Evolutionary conservation across 306 rosid genomes (phyloP), one percentile per base, ranked within the genome.

Genomic region (Cajanus cajan): DNA sequence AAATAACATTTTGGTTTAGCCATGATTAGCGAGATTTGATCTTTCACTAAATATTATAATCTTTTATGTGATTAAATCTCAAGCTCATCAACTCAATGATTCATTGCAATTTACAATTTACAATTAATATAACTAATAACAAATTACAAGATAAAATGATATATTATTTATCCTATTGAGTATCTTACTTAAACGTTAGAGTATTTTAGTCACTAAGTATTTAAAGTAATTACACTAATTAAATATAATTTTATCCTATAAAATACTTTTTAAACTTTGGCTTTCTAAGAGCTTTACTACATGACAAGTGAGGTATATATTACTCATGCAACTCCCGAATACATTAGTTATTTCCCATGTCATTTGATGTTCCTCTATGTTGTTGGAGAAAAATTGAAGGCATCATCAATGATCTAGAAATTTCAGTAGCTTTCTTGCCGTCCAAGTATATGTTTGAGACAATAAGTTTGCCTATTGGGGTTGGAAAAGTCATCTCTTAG

Each of bases 341-440:
- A 48, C 55, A 15, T 48, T 63, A 31, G 41, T 39, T 67, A 48
- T 37, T 67, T 39, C 47, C 18, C 76, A 25, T 44, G 73, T 51
- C 76, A 19, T 6, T 47, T 63, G 59, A 76, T 63, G 71, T 63
- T 73, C 83, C 69, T 80, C 78, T 14, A 71, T 81, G 85, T 18
- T 68, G 50, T 37, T n/a, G 68, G 63, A 43, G 67, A 70, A 77
- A 40, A 28, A 21, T 28, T 18, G 71, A 61, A 50, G 58, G 63
- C 73, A 84, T 70, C 70, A 65, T 74, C 79, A 64, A 69, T 3
- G 24, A 8, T 52, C 54, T 33, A 47, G 51, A 45, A 34, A 48
- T 25, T 66, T 43, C 16, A 57, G 43, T 13, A 61, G 54, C 44
- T 85, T 82, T 45, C 92, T 86, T 86, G 87, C 81, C 85, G 73